phyloP scores from a whole-genome alignment of 805 yeast species.

The Pichia pseudocactophila region DNA sequence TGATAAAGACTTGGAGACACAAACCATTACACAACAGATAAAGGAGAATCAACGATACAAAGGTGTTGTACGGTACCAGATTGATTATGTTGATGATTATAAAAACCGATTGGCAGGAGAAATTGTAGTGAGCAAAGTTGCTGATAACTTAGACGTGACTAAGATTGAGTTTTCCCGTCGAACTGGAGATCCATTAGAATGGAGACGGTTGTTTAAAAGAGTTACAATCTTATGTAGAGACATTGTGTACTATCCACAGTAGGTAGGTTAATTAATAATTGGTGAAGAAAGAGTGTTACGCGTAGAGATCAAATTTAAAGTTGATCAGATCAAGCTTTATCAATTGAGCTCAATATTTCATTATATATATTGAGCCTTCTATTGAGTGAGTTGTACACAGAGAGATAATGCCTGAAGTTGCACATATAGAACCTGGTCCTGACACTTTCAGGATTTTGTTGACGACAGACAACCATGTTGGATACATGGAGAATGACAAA shows the following conservation, averaged over 20 bases:
- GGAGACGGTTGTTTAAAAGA: constrained; percentile 59
- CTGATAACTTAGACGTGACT: constrained; percentile 32
- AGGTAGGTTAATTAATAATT: too few species aligned
- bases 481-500: constrained; percentile 83
- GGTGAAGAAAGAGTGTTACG: too few species aligned
- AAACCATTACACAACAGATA: constrained; percentile 15
- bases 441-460: constrained; percentile 70
- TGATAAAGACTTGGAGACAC: constrained; percentile 15
- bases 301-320: neutral
- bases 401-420: constrained; percentile 31
- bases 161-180: constrained; percentile 47
- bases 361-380: neutral
- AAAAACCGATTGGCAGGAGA: constrained; percentile 38
- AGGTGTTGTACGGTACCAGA: constrained; percentile 30
- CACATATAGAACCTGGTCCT: constrained; percentile 38
- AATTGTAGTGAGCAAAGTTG: constrained; percentile 33
- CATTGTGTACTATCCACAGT: constrained; percentile 31
- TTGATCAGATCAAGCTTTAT: neutral
- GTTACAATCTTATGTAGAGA: constrained; percentile 50
- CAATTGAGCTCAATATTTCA: neutral
- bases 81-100: constrained; percentile 36
- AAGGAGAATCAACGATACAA: constrained; percentile 23
- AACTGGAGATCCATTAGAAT: constrained; percentile 63
- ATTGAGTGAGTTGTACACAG: neutral
- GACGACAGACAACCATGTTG: constrained; percentile 96